These are phyloP conservation scores for Ceratocystis ficicola DNA, from an alignment of 2,329 filamentous ascomycete species.

Conservation along the genomic window DNA sequence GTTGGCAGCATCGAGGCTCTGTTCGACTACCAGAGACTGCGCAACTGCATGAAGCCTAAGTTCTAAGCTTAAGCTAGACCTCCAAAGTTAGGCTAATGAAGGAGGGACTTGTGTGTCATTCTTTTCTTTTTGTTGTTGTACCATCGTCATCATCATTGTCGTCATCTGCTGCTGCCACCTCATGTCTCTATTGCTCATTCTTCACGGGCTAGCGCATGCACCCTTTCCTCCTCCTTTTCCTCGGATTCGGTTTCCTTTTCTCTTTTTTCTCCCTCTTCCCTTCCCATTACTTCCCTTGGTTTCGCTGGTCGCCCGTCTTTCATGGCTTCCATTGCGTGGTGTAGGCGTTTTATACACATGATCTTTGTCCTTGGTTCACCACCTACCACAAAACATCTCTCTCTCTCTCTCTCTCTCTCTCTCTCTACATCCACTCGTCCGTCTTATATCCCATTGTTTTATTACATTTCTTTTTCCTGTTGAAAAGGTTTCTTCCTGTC, in stretches of 20 bases:
- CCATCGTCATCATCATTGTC: constrained; percentile 17
- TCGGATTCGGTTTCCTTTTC: not conserved
- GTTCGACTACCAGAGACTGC: constrained; percentile 64
- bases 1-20: constrained; percentile 85
- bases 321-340: constrained; percentile 9
- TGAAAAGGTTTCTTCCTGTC: not conserved
- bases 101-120: constrained; percentile 19
- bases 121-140: constrained; percentile 13
- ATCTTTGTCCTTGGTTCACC: constrained; percentile 18
- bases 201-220: constrained; percentile 4
- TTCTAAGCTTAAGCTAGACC: constrained; percentile 32
- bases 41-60: constrained; percentile 81
- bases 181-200: constrained; percentile 13
- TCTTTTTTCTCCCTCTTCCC: constrained; percentile 7
- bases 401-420: constrained; percentile 8
- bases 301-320: constrained; percentile 17
- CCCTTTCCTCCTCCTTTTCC: not conserved
- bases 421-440: not conserved
- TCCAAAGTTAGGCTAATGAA: constrained; percentile 21
- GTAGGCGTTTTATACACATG: constrained; percentile 19
- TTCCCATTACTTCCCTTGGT: constrained; percentile 18
- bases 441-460: constrained; percentile 22
- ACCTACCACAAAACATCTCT: constrained; percentile 4
- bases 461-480: constrained; percentile 20
- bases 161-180: constrained; percentile 12